These are phyloP conservation scores for Phytophthora quininea DNA, from an alignment of 352 stramenopile species.

Conservation along the genomic window DNA sequence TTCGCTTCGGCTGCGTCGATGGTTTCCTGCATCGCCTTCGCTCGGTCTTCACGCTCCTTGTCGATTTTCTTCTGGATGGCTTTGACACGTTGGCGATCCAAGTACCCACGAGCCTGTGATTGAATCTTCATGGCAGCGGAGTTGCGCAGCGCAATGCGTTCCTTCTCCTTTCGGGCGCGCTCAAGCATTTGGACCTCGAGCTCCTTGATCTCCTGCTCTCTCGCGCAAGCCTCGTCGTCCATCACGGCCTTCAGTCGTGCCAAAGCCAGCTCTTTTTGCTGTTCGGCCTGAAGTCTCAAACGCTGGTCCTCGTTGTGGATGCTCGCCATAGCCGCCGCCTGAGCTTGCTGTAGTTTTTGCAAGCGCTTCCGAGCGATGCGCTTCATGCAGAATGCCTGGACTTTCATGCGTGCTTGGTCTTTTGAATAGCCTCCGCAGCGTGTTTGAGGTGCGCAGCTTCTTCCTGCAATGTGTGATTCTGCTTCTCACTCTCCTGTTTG, in stretches of 20 bases:
- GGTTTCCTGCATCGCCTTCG: conserved; percentile 57
- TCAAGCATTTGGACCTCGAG: conserved; percentile 82
- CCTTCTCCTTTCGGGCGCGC: conserved; percentile 67
- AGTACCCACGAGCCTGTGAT: conserved; percentile 52
- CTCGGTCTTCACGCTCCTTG: conserved; percentile 61
- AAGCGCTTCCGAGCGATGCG: conserved; percentile 47
- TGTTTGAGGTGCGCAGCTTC: conserved; percentile 51
- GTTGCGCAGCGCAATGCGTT: conserved; percentile 56
- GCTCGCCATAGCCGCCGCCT: conserved; percentile 53
- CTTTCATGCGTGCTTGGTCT: conserved; percentile 68
- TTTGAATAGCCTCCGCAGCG: conserved; percentile 47
- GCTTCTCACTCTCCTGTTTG: conserved; percentile 43
- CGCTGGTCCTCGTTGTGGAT: conserved; percentile 69
- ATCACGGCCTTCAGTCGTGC: conserved; percentile 70
- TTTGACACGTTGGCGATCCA: conserved; percentile 60
- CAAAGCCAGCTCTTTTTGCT: conserved; percentile 74
- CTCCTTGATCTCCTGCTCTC: conserved; percentile 75
- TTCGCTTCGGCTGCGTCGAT: conserved; percentile 68
- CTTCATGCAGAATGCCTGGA: conserved; percentile 67
- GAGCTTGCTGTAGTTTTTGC: conserved; percentile 48
- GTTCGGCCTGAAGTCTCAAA: conserved; percentile 54
- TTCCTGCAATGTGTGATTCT: conserved; percentile 38
- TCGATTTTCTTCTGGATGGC: conserved; percentile 70
- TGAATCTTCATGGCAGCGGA: conserved; percentile 65
- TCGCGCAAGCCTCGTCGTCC: conserved; percentile 66